A percentile compares a stretch with the other conserved stretches of the same genome.
These are phyloP conservation scores for Pugionium dolabratum DNA, from an alignment of 345 rosid species.

Conservation along the genomic window DNA sequence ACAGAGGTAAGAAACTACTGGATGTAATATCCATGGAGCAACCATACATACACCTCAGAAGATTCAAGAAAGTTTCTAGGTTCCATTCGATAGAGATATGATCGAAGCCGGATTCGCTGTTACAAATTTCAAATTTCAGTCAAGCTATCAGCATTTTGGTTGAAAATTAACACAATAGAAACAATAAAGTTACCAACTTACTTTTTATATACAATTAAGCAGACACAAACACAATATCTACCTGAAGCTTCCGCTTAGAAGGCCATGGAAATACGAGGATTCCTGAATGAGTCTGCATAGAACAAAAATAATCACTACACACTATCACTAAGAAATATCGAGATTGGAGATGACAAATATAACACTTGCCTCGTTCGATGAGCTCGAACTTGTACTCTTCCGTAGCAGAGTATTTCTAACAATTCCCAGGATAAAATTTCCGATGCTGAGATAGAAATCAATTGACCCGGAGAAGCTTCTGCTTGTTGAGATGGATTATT, in stretches of 20 bases:
- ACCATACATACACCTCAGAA: constrained; percentile 55
- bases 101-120: constrained; percentile 60
- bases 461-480: constrained; percentile 19
- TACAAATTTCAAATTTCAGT: constrained; percentile 21
- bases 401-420: constrained; percentile 44
- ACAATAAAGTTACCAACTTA: background rate
- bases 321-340: background rate
- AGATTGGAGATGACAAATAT: background rate
- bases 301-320: background rate
- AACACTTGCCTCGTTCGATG: constrained; percentile 49
- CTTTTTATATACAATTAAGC: constrained; percentile 3
- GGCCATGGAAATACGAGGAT: constrained; percentile 65
- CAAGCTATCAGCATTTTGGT: background rate
- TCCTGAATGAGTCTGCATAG: constrained; percentile 51
- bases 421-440: constrained; percentile 53
- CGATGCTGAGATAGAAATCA: constrained; percentile 45
- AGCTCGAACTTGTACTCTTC: constrained; percentile 49
- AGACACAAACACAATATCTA: constrained; percentile 14
- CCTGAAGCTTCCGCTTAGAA: constrained; percentile 73
- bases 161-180: background rate
- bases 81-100: constrained; percentile 56
- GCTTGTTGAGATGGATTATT: constrained; percentile 39
- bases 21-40: constrained; percentile 48
- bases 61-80: constrained; percentile 48
- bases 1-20: constrained; percentile 54